Evolutionary conservation across 768 basidiomycete genomes (phyloP).

Genomic region (Gelatoporia subvermispora): DNA sequence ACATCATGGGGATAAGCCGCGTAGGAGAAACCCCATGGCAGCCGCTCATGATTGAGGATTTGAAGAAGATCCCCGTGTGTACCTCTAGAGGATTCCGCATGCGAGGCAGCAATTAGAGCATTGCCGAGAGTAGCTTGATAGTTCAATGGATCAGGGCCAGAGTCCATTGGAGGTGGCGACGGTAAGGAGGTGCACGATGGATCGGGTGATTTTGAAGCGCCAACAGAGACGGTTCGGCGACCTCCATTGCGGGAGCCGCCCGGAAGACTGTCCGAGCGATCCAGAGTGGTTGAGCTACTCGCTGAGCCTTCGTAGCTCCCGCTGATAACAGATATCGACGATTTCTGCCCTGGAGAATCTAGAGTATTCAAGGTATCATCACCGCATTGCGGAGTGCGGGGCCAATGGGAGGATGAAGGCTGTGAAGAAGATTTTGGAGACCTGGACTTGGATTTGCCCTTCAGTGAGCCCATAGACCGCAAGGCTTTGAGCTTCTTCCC

Average conservation of each 20-base stretch:
- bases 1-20: conserved; percentile 69
- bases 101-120: conserved; percentile 88
- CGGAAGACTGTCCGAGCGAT: no score
- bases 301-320: no score
- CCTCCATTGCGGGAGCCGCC: conserved; percentile 27
- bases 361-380: no score
- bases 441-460: conserved; percentile 38
- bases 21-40: conserved; percentile 90
- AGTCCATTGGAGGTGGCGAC: conserved; percentile 28
- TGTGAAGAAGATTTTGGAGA: conserved; percentile 21
- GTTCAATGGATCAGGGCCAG: conserved; percentile 5
- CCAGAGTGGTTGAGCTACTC: no score
- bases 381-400: conserved; percentile 10
- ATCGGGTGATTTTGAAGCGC: conserved; percentile 44
- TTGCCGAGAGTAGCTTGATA: conserved; percentile 74
- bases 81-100: conserved; percentile 90
- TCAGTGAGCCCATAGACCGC: conserved; percentile 78
- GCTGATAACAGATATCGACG: no score
- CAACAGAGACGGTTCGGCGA: conserved; percentile 70
- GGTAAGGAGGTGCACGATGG: conserved; percentile 25
- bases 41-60: conserved; percentile 86
- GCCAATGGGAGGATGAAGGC: conserved; percentile 23
- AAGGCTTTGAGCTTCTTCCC: conserved; percentile 65
- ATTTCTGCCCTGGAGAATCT: no score
- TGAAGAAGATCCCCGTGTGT: conserved; percentile 87